Base-by-base conservation (phyloP, 306 rosid species). In the Phaseolus lunatus region DNA sequence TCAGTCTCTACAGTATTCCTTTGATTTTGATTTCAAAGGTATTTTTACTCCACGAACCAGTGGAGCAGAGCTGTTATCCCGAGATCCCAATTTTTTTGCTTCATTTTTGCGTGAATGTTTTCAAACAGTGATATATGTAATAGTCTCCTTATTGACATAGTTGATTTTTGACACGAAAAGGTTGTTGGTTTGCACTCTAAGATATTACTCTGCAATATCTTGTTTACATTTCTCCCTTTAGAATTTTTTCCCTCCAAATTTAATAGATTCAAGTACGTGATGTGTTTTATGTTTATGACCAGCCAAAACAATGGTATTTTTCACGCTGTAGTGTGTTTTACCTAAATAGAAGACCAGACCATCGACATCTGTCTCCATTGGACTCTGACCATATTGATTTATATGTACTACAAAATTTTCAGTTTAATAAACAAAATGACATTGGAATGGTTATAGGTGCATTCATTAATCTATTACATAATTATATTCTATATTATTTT, bases 1-100 rank as follows among this genome's bases (percentile, higher is more conserved):
- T 49, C 53, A 26, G 48, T 45, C 59, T 37, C 83, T 26, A 77
- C 23, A 16, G 29, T 73, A 72, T 69, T 62, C 67, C 84, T 5
- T 3, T 53, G 27, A 53, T 53, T 77, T 37, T 64, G 72, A 58
- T 72, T 37, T 65, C 68, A 49, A 39, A 29, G 80, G 71, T 39
- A 52, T 66, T 77, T 78, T 78, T 75, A 67, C 78, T 41, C 67
- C 24, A 39, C 37, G 9, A 53, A 52, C 5, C 13, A 72, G 78
- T 39, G 75, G 23, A 19, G 72, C 83, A 29, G 37, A 31, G 66
- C 76, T 78, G 31, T 70, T 67, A 49, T 74, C 52, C 31, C 11
- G 61, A 54, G 79, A 61, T 72, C 78, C 72, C 74, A 63, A 41
- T 78, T 71, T 83, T 75, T 67, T 63, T 54, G 39, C 83, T 47